Conservation (phyloP, 192 early-diverging fungal genomes). For the Coemansia sp. region DNA sequence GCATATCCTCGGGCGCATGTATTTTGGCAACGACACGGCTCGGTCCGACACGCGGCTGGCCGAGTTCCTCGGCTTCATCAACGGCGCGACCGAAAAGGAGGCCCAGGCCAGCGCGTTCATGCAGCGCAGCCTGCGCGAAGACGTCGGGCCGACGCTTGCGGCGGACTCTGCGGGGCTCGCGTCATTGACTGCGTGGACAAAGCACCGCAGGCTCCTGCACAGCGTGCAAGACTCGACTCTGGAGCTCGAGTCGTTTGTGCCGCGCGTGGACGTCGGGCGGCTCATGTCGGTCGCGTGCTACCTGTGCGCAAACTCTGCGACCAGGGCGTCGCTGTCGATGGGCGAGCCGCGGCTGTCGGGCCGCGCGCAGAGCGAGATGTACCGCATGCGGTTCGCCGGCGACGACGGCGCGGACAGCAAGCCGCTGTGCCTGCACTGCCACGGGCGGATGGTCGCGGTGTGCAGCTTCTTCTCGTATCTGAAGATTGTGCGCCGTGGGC, state of each 20-base stretch:
- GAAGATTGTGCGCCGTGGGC: conserved; percentile 42
- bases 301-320: conserved; percentile 37
- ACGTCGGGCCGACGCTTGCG: conserved; percentile 38
- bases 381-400: conserved; percentile 44
- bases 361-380: conserved; percentile 17
- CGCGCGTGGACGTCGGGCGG: conserved; percentile 18
- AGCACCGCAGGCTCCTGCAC: conserved; percentile 39
- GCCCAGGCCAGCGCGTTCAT: conserved; percentile 29
- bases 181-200: conserved; percentile 37
- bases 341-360: conserved; percentile 9
- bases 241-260: conserved; percentile 39
- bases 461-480: conserved; percentile 52
- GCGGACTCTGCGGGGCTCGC: conserved; percentile 19
- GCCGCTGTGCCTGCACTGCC: conserved; percentile 39
- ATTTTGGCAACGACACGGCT: conserved; percentile 38
- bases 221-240: conserved; percentile 42
- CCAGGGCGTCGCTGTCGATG: conserved; percentile 3
- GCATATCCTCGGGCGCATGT: conserved; percentile 30
- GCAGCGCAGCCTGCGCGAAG: conserved; percentile 50
- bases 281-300: conserved; percentile 44
- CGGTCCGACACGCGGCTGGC: conserved; percentile 39
- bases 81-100: conserved; percentile 36
- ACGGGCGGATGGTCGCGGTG: conserved; percentile 43
- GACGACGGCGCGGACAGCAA: conserved; percentile 46
- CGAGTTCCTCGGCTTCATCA: conserved; percentile 44